These are phyloP conservation scores for Keqinozyma sinolaborantium DNA, from an alignment of 1,139 yeast species.

Conservation along the genomic window DNA sequence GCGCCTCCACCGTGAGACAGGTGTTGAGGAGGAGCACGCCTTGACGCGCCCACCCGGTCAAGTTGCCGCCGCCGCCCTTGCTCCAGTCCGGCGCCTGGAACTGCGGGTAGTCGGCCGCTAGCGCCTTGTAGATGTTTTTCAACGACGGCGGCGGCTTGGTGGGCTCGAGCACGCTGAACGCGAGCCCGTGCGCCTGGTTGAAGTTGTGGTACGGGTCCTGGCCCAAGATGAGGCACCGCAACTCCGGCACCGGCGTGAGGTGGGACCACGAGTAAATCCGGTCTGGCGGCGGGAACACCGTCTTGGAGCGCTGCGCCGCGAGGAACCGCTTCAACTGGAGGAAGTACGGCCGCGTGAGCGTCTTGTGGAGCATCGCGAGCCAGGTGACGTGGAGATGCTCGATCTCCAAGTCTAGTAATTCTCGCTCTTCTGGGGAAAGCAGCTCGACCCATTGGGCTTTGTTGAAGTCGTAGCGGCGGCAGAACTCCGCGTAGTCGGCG, in stretches of 20 bases:
- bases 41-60: constrained; percentile 80
- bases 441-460: constrained; percentile 52
- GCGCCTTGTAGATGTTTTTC: constrained; percentile 79
- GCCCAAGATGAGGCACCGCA: constrained; percentile 81
- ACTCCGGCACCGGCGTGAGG: constrained; percentile 70
- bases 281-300: constrained; percentile 71
- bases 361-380: constrained; percentile 66
- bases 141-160: constrained; percentile 88
- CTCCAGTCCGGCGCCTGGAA: constrained; percentile 54
- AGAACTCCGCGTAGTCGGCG: constrained; percentile 12
- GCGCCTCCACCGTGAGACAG: constrained; percentile 88
- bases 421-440: constrained; percentile 49
- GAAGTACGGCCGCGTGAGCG: constrained; percentile 84
- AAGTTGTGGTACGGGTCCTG: constrained; percentile 95
- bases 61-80: constrained; percentile 56
- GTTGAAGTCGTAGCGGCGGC: constrained; percentile 31
- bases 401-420: constrained; percentile 66
- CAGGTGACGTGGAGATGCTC: constrained; percentile 70
- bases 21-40: constrained; percentile 91
- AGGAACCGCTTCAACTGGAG: constrained; percentile 66
- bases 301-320: constrained; percentile 29
- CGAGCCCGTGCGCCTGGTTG: constrained; percentile 95
- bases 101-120: constrained; percentile 69
- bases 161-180: constrained; percentile 86
- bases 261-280: constrained; percentile 95